Conservation (phyloP, 225 moss, liverwort and hornwort genomes). For the Neckera pumila region DNA sequence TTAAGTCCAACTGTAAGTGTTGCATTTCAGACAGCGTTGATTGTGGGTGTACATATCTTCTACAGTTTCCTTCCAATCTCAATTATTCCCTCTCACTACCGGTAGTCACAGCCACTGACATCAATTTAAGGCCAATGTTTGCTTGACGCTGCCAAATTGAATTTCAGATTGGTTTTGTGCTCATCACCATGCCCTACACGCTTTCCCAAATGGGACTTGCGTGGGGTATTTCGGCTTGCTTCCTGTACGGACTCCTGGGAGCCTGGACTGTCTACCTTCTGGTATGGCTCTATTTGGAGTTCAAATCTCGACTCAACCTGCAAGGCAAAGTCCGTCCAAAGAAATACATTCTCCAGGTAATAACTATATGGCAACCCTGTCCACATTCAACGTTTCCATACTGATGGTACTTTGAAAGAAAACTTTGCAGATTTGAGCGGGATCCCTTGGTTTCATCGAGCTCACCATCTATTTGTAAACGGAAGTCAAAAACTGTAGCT, state of each 20-base stretch:
- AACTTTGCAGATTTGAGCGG: neutral
- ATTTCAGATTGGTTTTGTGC: conserved; percentile 21
- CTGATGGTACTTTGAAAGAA: neutral
- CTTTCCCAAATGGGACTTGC: conserved; percentile 32
- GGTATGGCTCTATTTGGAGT: conserved; percentile 40
- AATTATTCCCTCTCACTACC: neutral
- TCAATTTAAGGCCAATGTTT: neutral
- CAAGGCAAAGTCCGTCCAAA: neutral
- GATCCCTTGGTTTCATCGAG: neutral
- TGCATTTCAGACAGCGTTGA: no score
- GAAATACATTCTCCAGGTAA: conserved; percentile 26
- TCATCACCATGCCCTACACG: conserved; percentile 27
- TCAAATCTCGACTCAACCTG: neutral
- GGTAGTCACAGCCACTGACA: neutral
- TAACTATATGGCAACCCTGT: neutral
- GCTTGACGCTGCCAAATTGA: neutral
- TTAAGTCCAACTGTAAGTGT: neutral
- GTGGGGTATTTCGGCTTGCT: neutral
- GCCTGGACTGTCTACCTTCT: conserved; percentile 28
- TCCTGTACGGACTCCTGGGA: conserved; percentile 15
- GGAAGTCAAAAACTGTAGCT: neutral
- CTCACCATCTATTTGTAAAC: neutral
- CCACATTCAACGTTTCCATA: neutral
- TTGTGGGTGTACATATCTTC: neutral
- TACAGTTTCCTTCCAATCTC: neutral